Base-by-base conservation (phyloP, 1,284 basidiomycete genomes). In the Stygiomarasmius scandens region DNA sequence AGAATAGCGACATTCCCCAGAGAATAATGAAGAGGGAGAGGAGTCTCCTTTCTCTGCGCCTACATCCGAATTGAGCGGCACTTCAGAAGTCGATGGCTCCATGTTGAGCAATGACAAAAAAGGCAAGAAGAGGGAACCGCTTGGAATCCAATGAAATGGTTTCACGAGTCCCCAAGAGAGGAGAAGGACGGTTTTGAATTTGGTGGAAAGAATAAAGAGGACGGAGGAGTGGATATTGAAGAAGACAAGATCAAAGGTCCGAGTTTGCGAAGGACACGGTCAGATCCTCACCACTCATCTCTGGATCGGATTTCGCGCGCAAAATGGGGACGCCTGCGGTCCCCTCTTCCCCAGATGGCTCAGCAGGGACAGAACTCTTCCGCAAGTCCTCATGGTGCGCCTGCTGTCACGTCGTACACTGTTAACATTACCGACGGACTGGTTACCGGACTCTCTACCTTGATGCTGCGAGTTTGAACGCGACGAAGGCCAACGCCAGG, bases 391-490 rank as follows among this genome's bases (percentile, higher is more conserved):
- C 67, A 70, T n/a, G 73, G 73, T 2, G 78, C 80, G 9, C 80
- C 83, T 8, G 75, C 76, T 16, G 78, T 86, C 22, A 72, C 79
- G 1, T 75, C 82, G 1, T 68, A 77, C 1, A 71, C 78, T 2
- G 86, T 95, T 24, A 91, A 92, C 60, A 88, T 95, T 54, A 93
- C 86, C 2, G 92, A 93, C 63, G 93, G 95, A 68, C 84, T 96
- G 45, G 86, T 94, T 12, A 82, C 87, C 0, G 90, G 92, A 2
- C 81, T 96, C 11, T 90, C 91, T 0, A 86, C 88, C 5, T 79
- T 95, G 61, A 90, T 96, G 79, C 75, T 96, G 51, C 88, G 91
- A 51, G 85, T 84, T 98, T 55, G 95, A 98, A 67, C 84, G 92
- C 34, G 96, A 98, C 70, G 96, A 90, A 63, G 89, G 82, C 8